Conservation (phyloP, 768 basidiomycete genomes). For the Suillus subaureus region DNA sequence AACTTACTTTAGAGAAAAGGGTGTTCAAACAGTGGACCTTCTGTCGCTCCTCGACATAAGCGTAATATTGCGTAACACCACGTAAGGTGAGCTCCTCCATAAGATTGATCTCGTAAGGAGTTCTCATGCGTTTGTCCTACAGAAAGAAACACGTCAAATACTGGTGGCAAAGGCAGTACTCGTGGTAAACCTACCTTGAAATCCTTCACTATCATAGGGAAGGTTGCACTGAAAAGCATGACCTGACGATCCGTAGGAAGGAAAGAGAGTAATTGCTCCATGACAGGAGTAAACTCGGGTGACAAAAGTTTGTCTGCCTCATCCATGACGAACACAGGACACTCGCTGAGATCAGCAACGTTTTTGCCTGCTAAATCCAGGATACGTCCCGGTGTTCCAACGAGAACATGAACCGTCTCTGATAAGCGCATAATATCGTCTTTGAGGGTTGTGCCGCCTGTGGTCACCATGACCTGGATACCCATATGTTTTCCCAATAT, state of each 20-base stretch:
- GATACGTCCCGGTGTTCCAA: conserved; percentile 96
- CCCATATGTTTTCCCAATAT: conserved; percentile 95
- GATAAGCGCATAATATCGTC: conserved; percentile 94
- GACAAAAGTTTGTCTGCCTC: conserved; percentile 98
- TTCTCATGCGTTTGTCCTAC: conserved; percentile 94
- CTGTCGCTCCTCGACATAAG: conserved; percentile 98
- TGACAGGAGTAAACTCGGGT: conserved; percentile 97
- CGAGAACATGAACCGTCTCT: conserved; percentile 92
- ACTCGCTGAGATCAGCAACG: conserved; percentile 92
- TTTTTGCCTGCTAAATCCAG: conserved; percentile 91
- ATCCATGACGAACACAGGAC: conserved; percentile 98
- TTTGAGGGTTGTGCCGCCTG: conserved; percentile 96
- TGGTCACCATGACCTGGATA: conserved; percentile 98
- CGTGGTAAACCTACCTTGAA: conserved; percentile 71
- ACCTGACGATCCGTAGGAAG: conserved; percentile 88
- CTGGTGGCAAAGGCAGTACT: conserved; percentile 8
- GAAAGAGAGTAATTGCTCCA: conserved; percentile 91
- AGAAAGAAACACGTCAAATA: conserved; percentile 19
- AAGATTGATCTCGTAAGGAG: conserved; percentile 97
- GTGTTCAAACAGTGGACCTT: conserved; percentile 99
- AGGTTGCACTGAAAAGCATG: conserved; percentile 99
- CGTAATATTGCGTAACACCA: conserved; percentile 99
- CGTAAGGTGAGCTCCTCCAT: conserved; percentile 99
- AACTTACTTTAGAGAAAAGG: conserved; percentile 89
- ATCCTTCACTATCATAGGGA: conserved; percentile 98